Evolutionary conservation across 768 basidiomycete genomes (phyloP).

Genomic region (Boletus subcaerulescens): DNA sequence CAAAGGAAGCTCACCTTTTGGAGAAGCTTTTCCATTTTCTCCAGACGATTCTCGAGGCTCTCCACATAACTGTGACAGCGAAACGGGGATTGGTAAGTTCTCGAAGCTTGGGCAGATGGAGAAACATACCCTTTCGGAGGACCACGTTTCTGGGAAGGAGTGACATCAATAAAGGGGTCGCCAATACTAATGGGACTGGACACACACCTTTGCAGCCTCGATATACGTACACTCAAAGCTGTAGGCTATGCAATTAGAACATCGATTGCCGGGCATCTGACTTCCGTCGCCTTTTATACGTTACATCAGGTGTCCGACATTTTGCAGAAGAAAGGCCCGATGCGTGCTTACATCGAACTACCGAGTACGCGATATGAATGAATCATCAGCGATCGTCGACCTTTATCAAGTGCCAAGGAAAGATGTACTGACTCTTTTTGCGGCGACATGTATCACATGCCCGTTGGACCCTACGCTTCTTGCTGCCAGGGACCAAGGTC

Average conservation of each 20-base stretch:
- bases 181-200: not conserved
- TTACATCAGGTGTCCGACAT: not conserved
- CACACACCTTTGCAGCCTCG: slow-evolving; percentile 50
- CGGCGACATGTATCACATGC: slow-evolving; percentile 82
- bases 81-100: not conserved
- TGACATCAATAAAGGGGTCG: not conserved
- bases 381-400: slow-evolving; percentile 1
- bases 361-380: not conserved
- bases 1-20: slow-evolving; percentile 38
- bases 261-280: slow-evolving; percentile 50
- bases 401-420: too few relatives aligned
- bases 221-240: slow-evolving; percentile 53
- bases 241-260: slow-evolving; percentile 54
- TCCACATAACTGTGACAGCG: slow-evolving; percentile 51
- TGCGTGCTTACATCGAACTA: slow-evolving; percentile 24
- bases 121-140: slow-evolving; percentile 34
- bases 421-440: slow-evolving; percentile 65
- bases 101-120: not conserved
- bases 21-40: slow-evolving; percentile 63
- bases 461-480: slow-evolving; percentile 71
- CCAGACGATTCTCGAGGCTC: slow-evolving; percentile 56
- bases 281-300: slow-evolving; percentile 54
- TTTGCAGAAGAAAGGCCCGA: slow-evolving; percentile 1
- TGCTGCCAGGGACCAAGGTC: slow-evolving; percentile 36
- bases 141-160: slow-evolving; percentile 37